phyloP scores from a whole-genome alignment of 2,329 filamentous ascomycete genomes.

The Aspergillus brasiliensis region DNA sequence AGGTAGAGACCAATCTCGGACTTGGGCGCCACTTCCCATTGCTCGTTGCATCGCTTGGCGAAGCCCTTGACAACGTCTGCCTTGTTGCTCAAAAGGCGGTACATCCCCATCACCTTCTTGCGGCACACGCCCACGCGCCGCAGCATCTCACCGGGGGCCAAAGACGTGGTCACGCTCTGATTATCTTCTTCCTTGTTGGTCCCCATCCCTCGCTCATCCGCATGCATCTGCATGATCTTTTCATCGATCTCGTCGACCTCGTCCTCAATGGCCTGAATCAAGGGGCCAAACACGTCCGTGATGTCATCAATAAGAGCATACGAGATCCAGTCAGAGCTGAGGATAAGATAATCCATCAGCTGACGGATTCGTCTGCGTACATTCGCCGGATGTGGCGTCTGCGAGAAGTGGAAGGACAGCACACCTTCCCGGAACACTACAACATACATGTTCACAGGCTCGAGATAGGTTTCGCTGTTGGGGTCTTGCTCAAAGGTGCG shows the following conservation, averaged over 20 bases:
- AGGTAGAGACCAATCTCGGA: conserved; percentile 92
- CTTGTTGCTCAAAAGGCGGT: conserved; percentile 91
- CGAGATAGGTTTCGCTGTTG: conserved; percentile 84
- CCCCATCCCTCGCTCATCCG: conserved; percentile 45
- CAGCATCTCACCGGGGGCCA: conserved; percentile 76
- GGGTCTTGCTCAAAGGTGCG: conserved; percentile 95
- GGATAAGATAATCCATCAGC: conserved; percentile 86
- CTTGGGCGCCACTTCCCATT: conserved; percentile 55
- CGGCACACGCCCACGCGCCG: conserved; percentile 88
- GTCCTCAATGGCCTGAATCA: conserved; percentile 91
- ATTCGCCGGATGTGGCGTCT: conserved; percentile 93
- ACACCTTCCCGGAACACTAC: conserved; percentile 96
- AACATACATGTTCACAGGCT: conserved; percentile 96
- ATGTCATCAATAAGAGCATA: conserved; percentile 99
- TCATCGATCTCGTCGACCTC: conserved; percentile 98
- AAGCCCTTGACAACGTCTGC: conserved; percentile 99
- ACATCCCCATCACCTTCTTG: conserved; percentile 96
- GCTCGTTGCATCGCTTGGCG: conserved; percentile 95
- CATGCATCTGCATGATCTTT: conserved; percentile 80
- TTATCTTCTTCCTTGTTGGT: conserved; percentile 41
- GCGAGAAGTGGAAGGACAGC: conserved; percentile 94
- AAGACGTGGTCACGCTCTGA: conserved; percentile 36
- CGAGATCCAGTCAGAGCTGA: conserved; percentile 96
- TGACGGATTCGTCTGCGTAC: conserved; percentile 92
- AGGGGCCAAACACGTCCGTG: conserved; percentile 89